Evolutionary conservation across 805 yeast genomes (phyloP).

Genomic region (Metschnikowia reukaufii): DNA sequence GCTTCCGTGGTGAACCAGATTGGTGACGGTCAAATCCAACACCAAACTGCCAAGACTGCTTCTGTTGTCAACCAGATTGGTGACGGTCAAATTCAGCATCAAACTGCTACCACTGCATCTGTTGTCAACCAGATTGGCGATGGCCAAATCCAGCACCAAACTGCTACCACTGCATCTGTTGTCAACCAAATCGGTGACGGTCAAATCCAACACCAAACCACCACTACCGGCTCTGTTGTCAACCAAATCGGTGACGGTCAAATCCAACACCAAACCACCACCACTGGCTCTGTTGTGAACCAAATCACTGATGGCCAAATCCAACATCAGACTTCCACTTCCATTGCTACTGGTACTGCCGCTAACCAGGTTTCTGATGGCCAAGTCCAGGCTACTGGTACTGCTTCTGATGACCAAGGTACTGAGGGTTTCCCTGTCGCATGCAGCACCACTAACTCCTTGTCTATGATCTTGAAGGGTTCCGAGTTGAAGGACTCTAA

Average conservation of each 20-base stretch:
- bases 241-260: constrained; percentile 21
- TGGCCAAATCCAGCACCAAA: constrained; percentile 17
- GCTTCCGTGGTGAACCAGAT: constrained; percentile 18
- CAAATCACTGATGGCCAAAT: constrained; percentile 50
- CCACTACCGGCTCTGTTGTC: constrained; percentile 13
- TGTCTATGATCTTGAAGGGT: constrained; percentile 53
- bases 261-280: constrained; percentile 18
- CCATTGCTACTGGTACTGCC: constrained; percentile 19
- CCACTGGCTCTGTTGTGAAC: constrained; percentile 37
- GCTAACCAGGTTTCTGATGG: constrained; percentile 31
- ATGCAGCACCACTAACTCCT: constrained; percentile 33
- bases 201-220: constrained; percentile 16
- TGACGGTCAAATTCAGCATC: constrained; percentile 18
- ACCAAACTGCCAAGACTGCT: constrained; percentile 21
- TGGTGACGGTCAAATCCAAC: constrained; percentile 20
- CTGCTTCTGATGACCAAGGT: constrained; percentile 32
- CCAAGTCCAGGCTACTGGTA: constrained; percentile 28
- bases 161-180: constrained; percentile 18
- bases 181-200: constrained; percentile 24
- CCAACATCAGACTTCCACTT: constrained; percentile 40
- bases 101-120: constrained; percentile 18
- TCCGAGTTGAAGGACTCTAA: constrained; percentile 55
- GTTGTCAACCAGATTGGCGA: constrained; percentile 23
- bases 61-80: constrained; percentile 26
- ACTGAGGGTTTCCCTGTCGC: constrained; percentile 18